Base-by-base conservation (phyloP, 73 alveolate genomes). In the Paramecium caudatum region DNA sequence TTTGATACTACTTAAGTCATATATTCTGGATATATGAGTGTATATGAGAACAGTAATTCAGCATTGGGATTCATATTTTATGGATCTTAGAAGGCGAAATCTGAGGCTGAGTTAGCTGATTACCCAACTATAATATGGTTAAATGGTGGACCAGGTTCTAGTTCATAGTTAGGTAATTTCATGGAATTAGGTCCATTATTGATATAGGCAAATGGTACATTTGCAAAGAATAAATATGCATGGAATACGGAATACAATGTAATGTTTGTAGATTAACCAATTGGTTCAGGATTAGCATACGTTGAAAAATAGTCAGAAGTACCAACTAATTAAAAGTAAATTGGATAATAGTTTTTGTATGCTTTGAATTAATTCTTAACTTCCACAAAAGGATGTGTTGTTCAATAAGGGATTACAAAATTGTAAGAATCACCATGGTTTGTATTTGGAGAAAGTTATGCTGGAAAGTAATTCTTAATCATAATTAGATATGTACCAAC, bases 131-230 rank as follows among this genome's bases (percentile, higher is more conserved):
- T 85, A 4, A 61, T 85, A 27, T 85, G 92, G 92, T 47, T 85
- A 15, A 85, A 85, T 62, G 92, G 92, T 48, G 92, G 92, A 50
- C 92, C 92, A 9, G 92, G 92, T 15, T 85, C 88, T 13, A 39
- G 81, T 33, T 85, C 92, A 1, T 41, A 85, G 39, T 61, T 62
- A 32, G 92, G 92, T 8, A 85, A 85, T 62, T 85, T 85, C 43
- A 48, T 61, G 63, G 92, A 85, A 41, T 19, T 85, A 21, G 92
- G 92, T 16, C 92, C 92, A 19, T 23, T 85, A 10, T 41, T 10
- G 5, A 41, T 63, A 7, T 41, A 85, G 3, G 46, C 10, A 10
- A 6, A 50, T 62, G 92, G 65, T 7, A 37, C 5, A 6, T 21
- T 39, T 3, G 13, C 16, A 12, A 10, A 62, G 45, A 85, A 85